A percentile compares a stretch with the other conserved stretches of the same genome.
These are phyloP conservation scores for Phytophthora nicotianae DNA, from an alignment of 352 stramenopile genomes.

Conservation along the genomic window DNA sequence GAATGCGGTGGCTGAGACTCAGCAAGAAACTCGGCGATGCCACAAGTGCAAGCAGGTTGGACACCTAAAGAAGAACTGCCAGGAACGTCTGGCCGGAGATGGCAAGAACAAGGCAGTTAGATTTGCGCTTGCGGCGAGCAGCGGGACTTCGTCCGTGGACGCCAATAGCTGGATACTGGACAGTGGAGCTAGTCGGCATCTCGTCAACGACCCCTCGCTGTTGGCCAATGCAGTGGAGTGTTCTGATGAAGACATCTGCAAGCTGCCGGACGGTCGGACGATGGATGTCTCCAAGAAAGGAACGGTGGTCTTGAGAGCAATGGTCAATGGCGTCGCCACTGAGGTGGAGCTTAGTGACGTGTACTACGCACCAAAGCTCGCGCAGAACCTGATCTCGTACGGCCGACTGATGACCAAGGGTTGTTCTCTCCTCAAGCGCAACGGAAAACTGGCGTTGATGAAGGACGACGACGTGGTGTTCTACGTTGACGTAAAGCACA, in stretches of 20 bases:
- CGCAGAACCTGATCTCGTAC: neutral
- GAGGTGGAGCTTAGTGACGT: neutral
- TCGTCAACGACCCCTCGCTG: constrained; percentile 4
- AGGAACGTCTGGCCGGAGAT: neutral
- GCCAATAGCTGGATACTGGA: constrained; percentile 3
- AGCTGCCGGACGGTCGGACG: neutral
- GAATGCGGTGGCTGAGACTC: too few species aligned
- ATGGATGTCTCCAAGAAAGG: neutral
- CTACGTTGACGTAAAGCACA: neutral
- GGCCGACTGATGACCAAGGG: neutral
- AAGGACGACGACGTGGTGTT: neutral
- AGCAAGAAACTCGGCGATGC: neutral
- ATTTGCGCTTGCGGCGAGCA: neutral
- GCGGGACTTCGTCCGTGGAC: neutral
- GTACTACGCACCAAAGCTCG: neutral
- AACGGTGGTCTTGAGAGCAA: neutral
- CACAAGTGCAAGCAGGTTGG: neutral
- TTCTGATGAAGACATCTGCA: neutral
- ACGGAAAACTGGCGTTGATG: neutral
- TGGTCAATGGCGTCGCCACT: neutral
- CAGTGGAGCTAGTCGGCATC: constrained; percentile 9
- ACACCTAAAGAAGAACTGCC: neutral
- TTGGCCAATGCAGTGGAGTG: neutral
- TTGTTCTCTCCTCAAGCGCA: neutral
- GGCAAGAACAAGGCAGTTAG: neutral